Base-by-base conservation (phyloP, 1,284 basidiomycete genomes). In the Sporisorium exsertum region DNA sequence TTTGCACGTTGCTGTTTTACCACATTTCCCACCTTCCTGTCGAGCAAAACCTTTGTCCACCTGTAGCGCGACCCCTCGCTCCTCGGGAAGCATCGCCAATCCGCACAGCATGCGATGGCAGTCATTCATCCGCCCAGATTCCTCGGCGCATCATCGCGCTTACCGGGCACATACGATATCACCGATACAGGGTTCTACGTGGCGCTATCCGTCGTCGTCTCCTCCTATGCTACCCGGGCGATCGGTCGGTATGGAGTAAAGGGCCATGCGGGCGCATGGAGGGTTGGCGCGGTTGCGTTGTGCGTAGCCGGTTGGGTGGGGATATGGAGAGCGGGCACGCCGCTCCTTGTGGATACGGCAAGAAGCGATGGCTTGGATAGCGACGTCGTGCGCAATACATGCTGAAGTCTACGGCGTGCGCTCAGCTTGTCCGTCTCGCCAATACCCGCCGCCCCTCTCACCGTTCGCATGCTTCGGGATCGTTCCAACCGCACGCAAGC, bases 151-250 rank as follows among this genome's bases (percentile, higher is more conserved):
- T 15, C 46, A 47, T 47, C 24, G 46, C 46, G 26, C 18, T 12
- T 40, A 8, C 37, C 37, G 4, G 37, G 37, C 26, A 27, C 46
- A 29, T 27, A 26, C 46, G 46, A 47, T 20, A 16, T 47, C 3
- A 47, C 26, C 46, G 26, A 47, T 10, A 27, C 46, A 16, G 46
- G 46, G 13, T 47, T 27, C 46, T 47, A 47, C 26, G 46, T 47
- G 12, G 24, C 26, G 3, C 15, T 27, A 5, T 47, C 46, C 7
- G 5, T 47, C 26, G 24, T 47, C 46, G 46, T 27, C 26, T 47
- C 46, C 2, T 27, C 20, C 5, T 18, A 47, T 26, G 46, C 46
- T 3, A 18, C 26, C 7, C 20, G 16, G 18, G 20, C 46, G 13
- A 18, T 47, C 46, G 46, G 15, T 2, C 16, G 24, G 26, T 15